Conservation (phyloP, 495 filamentous ascomycete genomes). For the Trichoderma reesei region DNA sequence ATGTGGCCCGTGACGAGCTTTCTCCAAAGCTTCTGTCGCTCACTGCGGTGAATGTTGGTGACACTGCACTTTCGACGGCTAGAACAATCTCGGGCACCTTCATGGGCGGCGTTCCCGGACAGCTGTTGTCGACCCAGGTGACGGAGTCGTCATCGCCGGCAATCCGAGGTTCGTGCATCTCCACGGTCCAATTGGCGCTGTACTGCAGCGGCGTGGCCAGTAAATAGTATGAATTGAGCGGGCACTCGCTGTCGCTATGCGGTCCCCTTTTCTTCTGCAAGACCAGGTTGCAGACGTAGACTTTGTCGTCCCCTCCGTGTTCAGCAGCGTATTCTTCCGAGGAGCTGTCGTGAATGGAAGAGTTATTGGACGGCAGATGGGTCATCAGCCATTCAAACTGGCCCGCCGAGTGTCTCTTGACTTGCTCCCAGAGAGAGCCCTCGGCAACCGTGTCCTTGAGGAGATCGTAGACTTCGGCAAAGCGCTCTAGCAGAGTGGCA, state of each 20-base stretch:
- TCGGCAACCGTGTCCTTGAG: slow-evolving; percentile 5
- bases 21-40: slow-evolving; percentile 5
- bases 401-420: slow-evolving; percentile 40
- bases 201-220: neutral
- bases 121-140: neutral
- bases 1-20: neutral
- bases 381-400: slow-evolving; percentile 40
- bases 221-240: neutral
- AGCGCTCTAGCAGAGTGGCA: neutral
- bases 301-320: slow-evolving; percentile 18
- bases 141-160: slow-evolving; percentile 17
- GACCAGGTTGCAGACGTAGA: slow-evolving; percentile 39
- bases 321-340: slow-evolving; percentile 14
- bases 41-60: neutral
- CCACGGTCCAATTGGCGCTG: neutral
- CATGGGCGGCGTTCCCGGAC: neutral
- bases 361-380: slow-evolving; percentile 18
- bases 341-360: slow-evolving; percentile 14
- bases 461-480: slow-evolving; percentile 1
- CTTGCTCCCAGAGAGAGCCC: slow-evolving; percentile 13
- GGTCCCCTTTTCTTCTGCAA: slow-evolving; percentile 16
- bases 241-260: neutral
- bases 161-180: slow-evolving; percentile 11
- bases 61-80: slow-evolving; percentile 4
- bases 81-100: neutral